Evolutionary conservation across 768 basidiomycete genomes (phyloP).

Genomic region (Trametes maxima): DNA sequence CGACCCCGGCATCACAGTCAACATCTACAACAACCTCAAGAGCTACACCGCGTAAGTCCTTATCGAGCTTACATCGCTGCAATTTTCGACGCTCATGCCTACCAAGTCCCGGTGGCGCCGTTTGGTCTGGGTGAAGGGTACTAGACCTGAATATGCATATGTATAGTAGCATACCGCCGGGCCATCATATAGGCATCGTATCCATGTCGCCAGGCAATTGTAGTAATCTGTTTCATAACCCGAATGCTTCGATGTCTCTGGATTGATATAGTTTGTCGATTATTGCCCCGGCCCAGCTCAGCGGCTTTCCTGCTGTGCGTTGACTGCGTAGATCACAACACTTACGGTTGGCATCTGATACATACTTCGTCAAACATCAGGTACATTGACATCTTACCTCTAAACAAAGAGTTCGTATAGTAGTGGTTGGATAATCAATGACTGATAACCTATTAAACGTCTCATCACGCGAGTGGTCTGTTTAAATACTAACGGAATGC

Average conservation of each 20-base stretch:
- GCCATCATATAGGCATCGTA: too few species aligned
- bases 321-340: neutral
- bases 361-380: neutral
- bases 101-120: slow-evolving; percentile 32
- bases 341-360: neutral
- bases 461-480: too few species aligned
- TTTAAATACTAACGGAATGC: neutral
- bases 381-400: too few species aligned
- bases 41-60: slow-evolving; percentile 44
- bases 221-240: too few species aligned
- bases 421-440: too few species aligned
- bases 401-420: too few species aligned
- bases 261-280: too few species aligned
- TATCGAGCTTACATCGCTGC: neutral
- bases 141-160: neutral
- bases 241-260: too few species aligned
- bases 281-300: neutral
- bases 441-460: too few species aligned
- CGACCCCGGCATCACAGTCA: slow-evolving; percentile 57
- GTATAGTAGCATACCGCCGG: neutral
- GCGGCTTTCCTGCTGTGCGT: neutral
- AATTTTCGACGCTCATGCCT: neutral
- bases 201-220: too few species aligned
- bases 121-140: slow-evolving; percentile 30
- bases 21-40: slow-evolving; percentile 60